Percentiles rank a stretch among this genome's conserved stretches.
These are phyloP conservation scores for Hericium erinaceus DNA, from an alignment of 768 basidiomycete genomes.

Conservation along the genomic window DNA sequence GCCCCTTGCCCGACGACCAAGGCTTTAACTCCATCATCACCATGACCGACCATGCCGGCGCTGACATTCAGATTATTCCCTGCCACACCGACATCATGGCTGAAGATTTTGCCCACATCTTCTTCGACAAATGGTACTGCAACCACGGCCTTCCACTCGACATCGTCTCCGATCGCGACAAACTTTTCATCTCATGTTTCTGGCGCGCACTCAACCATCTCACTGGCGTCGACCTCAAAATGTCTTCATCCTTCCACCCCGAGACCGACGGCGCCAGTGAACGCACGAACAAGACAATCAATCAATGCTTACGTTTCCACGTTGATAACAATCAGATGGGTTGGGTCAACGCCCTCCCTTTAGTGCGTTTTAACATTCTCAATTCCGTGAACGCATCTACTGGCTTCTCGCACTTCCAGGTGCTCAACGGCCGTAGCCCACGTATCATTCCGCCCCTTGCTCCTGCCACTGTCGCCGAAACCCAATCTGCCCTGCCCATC, in stretches of 20 bases:
- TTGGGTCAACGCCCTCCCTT: conserved; percentile 9
- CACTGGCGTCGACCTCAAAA: conserved; percentile 22
- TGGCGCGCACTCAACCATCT: conserved; percentile 22
- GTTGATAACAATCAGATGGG: conserved; percentile 13
- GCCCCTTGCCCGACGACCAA: no score
- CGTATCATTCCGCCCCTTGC: conserved; percentile 13
- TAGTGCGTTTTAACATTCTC: conserved; percentile 16
- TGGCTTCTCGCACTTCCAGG: conserved; percentile 16
- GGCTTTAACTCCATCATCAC: no score
- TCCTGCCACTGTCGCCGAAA: background rate
- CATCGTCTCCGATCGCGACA: conserved; percentile 10
- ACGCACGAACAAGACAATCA: no score
- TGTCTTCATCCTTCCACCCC: conserved; percentile 19
- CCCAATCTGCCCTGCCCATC: background rate
- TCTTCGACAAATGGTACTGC: background rate
- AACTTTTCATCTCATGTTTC: conserved; percentile 25
- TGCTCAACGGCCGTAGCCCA: conserved; percentile 11
- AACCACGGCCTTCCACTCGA: conserved; percentile 14
- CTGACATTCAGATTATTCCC: no score
- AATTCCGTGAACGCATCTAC: conserved; percentile 14
- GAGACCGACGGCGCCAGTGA: no score
- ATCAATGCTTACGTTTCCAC: conserved; percentile 17
- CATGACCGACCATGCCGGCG: no score
- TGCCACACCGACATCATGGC: no score
- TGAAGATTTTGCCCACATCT: no score